These are phyloP conservation scores for Pestalotiopsis sp. DNA, from an alignment of 2,329 filamentous ascomycete species.

Conservation along the genomic window DNA sequence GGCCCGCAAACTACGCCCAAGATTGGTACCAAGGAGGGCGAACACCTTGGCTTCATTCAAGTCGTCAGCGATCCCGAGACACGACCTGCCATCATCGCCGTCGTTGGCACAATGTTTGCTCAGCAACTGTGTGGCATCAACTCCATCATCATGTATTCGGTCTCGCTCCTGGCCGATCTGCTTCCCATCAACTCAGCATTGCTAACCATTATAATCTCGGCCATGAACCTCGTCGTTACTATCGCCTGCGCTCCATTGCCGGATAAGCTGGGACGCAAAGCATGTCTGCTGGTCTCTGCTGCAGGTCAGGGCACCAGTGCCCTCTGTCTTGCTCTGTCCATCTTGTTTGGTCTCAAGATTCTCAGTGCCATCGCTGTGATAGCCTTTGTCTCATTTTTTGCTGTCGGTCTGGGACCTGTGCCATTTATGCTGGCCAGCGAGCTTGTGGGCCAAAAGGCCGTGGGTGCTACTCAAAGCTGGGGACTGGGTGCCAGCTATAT, in stretches of 20 bases:
- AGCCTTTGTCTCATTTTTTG: constrained; percentile 87
- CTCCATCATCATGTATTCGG: constrained; percentile 98
- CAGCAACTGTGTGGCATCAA: constrained; percentile 96
- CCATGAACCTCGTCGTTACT: constrained; percentile 84
- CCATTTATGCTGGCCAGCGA: constrained; percentile 94
- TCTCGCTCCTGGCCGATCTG: constrained; percentile 81
- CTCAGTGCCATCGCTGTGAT: constrained; percentile 82
- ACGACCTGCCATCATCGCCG: constrained; percentile 76
- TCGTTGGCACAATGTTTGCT: constrained; percentile 87
- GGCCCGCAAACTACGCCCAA: constrained; percentile 20
- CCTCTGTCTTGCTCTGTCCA: constrained; percentile 77
- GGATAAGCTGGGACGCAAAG: constrained; percentile 86
- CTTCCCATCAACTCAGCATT: constrained; percentile 81
- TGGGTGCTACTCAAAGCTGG: constrained; percentile 90
- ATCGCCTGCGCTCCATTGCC: constrained; percentile 80
- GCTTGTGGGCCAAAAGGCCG: constrained; percentile 86
- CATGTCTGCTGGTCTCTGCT: constrained; percentile 81
- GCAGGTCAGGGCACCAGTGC: constrained; percentile 82
- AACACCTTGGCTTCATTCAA: constrained; percentile 62
- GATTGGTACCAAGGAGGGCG: constrained; percentile 23
- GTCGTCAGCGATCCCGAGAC: constrained; percentile 71
- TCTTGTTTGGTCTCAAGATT: constrained; percentile 71
- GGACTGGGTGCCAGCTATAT: constrained; percentile 86
- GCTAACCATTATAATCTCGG: constrained; percentile 85
- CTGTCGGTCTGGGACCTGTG: constrained; percentile 87